Conservation (phyloP, 208 protist species). For the Plasmodiophora brassicae region DNA sequence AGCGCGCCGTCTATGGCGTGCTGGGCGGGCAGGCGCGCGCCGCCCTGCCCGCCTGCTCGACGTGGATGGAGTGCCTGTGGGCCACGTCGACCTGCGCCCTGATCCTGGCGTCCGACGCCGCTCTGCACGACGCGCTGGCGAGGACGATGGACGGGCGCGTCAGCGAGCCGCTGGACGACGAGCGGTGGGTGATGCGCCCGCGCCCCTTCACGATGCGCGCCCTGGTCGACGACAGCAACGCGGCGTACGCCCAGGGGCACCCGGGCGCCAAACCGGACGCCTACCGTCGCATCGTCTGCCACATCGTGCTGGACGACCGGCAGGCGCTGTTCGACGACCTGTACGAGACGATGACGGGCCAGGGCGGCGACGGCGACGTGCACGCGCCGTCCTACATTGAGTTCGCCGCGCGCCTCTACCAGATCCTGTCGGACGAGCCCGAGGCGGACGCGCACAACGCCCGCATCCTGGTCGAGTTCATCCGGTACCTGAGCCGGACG, state of each 20-base stretch:
- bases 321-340: neutral
- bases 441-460: neutral
- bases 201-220: neutral
- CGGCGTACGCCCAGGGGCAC: neutral
- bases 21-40: neutral
- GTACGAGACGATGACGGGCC: neutral
- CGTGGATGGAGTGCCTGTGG: neutral
- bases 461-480: neutral
- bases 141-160: neutral
- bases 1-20: neutral
- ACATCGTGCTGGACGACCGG: neutral
- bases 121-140: neutral
- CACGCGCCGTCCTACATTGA: slow-evolving; percentile 3
- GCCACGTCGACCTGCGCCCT: neutral
- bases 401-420: neutral
- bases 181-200: neutral
- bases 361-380: neutral
- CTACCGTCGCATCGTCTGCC: neutral
- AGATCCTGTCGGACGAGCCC: neutral
- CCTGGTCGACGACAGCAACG: neutral
- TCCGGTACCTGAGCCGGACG: slow-evolving; percentile 2
- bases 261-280: neutral
- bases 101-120: neutral
- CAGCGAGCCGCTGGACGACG: neutral
- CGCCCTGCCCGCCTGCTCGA: neutral